Percentiles rank a stretch among this genome's conserved stretches.
Evolutionary conservation across 192 early-diverging fungal genomes (phyloP).

Genomic region (Mortierella alpina): DNA sequence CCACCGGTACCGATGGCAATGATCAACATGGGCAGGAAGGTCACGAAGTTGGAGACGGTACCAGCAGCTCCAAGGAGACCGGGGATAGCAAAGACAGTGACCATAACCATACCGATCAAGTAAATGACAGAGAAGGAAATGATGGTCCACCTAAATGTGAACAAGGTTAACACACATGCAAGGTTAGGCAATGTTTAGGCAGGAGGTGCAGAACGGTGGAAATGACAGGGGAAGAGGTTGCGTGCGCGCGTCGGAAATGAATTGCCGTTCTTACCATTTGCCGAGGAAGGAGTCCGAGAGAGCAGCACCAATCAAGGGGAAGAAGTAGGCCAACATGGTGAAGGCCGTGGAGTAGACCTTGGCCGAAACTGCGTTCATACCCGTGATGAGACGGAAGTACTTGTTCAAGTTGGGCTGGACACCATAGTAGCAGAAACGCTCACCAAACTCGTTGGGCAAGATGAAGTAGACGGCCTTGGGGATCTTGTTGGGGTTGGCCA

Average conservation of each 20-base stretch:
- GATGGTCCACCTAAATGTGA: conserved; percentile 53
- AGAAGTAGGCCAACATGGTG: conserved; percentile 66
- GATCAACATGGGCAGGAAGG: conserved; percentile 60
- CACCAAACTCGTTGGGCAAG: conserved; percentile 63
- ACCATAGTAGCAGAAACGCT: conserved; percentile 71
- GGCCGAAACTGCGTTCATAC: conserved; percentile 30
- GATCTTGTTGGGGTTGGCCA: conserved; percentile 57
- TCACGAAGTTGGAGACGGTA: conserved; percentile 36
- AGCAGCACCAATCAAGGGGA: conserved; percentile 68
- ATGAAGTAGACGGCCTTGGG: conserved; percentile 61
- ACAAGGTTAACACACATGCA: too few species aligned
- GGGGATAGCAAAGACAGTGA: conserved; percentile 62
- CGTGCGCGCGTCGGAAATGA: conserved; percentile 1
- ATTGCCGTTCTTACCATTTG: conserved; percentile 61
- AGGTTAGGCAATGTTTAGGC: neutral
- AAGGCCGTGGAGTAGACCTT: conserved; percentile 51
- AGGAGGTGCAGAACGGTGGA: neutral
- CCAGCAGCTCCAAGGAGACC: conserved; percentile 42
- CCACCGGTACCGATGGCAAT: conserved; percentile 71
- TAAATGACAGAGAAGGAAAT: conserved; percentile 59
- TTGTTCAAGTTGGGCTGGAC: conserved; percentile 62
- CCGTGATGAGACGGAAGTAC: conserved; percentile 54
- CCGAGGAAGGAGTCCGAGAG: conserved; percentile 73
- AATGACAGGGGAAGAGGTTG: too few species aligned
- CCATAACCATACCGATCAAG: conserved; percentile 60